phyloP scores from a whole-genome alignment of 129 eudicot species.

The Erigeron canadensis region DNA sequence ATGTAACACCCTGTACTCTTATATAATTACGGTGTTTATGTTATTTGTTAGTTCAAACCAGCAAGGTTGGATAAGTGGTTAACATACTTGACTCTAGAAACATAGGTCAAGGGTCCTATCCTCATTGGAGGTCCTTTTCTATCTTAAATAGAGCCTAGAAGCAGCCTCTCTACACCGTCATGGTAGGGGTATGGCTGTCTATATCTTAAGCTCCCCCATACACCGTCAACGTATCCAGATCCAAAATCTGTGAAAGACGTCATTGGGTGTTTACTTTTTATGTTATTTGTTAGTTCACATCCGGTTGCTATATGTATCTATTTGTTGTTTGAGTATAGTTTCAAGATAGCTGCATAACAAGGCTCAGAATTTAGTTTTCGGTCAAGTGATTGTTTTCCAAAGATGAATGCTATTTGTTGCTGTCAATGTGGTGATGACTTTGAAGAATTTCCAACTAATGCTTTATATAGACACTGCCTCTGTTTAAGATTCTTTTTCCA shows the following conservation, averaged over 20 bases:
- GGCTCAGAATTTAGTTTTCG: neutral
- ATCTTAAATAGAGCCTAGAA: no score
- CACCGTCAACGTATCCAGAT: no score
- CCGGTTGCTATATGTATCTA: neutral
- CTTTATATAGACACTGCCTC: constrained; percentile 34
- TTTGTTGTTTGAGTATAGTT: constrained; percentile 27
- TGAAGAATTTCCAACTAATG: constrained; percentile 33
- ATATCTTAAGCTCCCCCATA: no score
- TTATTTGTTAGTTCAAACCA: neutral
- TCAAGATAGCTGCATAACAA: constrained; percentile 15
- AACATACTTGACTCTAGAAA: no score
- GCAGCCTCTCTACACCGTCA: no score
- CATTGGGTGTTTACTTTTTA: no score
- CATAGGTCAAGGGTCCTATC: no score
- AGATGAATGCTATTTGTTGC: constrained; percentile 37
- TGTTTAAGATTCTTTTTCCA: constrained; percentile 40
- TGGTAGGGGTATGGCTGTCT: no score
- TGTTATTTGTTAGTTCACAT: neutral
- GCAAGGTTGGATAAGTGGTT: no score
- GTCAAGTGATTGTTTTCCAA: neutral
- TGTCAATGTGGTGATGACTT: constrained; percentile 40
- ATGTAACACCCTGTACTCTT: neutral
- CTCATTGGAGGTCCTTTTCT: no score
- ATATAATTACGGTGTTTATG: no score
- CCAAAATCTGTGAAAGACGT: no score